Evolutionary conservation across 2,329 filamentous ascomycete species (phyloP), one percentile per base, ranked within the genome.

Genomic region (Beauveria pseudobassiana): DNA sequence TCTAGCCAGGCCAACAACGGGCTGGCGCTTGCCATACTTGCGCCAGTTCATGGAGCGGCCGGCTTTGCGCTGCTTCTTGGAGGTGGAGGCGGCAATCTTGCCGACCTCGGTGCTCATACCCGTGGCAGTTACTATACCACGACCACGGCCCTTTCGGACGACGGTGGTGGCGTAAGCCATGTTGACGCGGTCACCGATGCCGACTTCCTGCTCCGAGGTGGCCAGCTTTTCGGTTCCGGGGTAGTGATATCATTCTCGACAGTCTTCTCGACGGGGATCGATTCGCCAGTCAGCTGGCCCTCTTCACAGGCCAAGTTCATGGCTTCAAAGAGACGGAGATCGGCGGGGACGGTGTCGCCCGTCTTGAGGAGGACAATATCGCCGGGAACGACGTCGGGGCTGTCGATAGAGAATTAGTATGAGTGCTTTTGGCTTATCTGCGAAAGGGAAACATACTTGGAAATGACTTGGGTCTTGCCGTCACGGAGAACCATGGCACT

Each of bases 251-350:
- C 73, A 67, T 79, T 78, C 22, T 83, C 78, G 24, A 81, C 76
- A 49, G 82, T 79, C 76, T 92, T 89, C 70, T 86, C 84, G 28
- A 89, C 87, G 7, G 88, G 87, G 18, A 89, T 78, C 4, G 89
- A 89, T 73, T 93, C 89, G 69, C 89, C 89, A 7, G 89, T 92
- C 50, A 92, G 81, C 55, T 89, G 85, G 51, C 87, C 87, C 73
- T 92, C 89, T 67, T 96, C 91, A 69, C 88, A 91, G 64, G 86
- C 85, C 51, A 92, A 80, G 71, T 95, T 93, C 83, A 93, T 89
- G 63, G 82, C 83, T 68, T 91, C 87, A 66, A 89, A 81, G 22
- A 88, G 73, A 60, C 87, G 85, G 46, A 91, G 72, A 69, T 92
- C 89, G 43, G 89, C 89, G 10, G 89, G 88, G 46, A 91, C 82